These are phyloP conservation scores for Elaeis oleifera DNA, from an alignment of 202 grass and related monocot species.

Conservation along the genomic window DNA sequence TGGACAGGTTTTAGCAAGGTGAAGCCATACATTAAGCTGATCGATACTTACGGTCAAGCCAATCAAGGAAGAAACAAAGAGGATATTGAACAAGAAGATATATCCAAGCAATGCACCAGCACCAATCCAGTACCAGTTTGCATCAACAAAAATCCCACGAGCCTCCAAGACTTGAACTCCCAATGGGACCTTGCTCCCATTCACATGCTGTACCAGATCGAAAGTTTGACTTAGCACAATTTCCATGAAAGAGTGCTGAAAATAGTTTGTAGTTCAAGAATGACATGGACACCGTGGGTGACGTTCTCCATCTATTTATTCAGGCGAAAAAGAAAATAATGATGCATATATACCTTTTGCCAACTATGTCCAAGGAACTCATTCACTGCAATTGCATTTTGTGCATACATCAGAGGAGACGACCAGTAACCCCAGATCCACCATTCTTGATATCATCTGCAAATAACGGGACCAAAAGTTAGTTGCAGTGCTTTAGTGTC, in stretches of 20 bases:
- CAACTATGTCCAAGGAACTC: conserved; percentile 92
- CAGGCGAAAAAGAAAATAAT: background rate
- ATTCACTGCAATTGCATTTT: conserved; percentile 86
- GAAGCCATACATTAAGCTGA: background rate
- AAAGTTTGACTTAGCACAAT: background rate
- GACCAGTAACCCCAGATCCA: conserved; percentile 99
- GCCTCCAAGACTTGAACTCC: conserved; percentile 49
- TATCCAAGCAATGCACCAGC: conserved; percentile 70
- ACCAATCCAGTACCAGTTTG: conserved; percentile 97
- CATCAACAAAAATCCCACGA: conserved; percentile 74
- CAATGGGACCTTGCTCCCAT: conserved; percentile 34
- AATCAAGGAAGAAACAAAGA: conserved; percentile 80
- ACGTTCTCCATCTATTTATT: no score
- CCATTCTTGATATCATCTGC: conserved; percentile 82
- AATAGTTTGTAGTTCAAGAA: no score
- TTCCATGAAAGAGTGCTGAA: background rate
- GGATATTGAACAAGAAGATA: conserved; percentile 81
- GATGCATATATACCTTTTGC: conserved; percentile 43
- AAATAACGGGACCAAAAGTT: conserved; percentile 6
- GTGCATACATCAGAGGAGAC: conserved; percentile 93
- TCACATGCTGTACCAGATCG: conserved; percentile 3
- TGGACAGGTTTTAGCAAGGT: no score
- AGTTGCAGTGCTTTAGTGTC: no score
- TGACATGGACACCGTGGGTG: no score
- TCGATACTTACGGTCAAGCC: conserved; percentile 70